Percentiles rank a stretch among this genome's conserved stretches.
Evolutionary conservation across 768 basidiomycete species (phyloP).

Genomic region (Mycena venus): DNA sequence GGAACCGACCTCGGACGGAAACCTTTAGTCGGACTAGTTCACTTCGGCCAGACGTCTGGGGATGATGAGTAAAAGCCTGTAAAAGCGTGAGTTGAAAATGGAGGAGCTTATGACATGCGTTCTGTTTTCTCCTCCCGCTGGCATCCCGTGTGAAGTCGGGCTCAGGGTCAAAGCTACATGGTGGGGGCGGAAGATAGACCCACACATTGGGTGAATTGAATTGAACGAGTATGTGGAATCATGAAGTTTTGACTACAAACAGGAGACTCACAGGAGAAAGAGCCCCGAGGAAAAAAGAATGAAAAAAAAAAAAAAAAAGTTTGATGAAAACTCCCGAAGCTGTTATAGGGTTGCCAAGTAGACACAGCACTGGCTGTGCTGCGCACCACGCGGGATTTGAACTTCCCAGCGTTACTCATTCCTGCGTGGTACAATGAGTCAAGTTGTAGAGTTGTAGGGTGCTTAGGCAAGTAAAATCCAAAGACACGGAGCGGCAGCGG

Average conservation of each 20-base stretch:
- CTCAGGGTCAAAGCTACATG: background rate
- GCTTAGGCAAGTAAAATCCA: too few relatives aligned
- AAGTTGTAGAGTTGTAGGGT: too few relatives aligned
- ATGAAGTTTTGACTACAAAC: background rate
- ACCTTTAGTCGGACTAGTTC: background rate
- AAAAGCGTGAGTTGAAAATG: slow-evolving; percentile 2
- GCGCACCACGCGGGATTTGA: too few relatives aligned
- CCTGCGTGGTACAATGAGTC: too few relatives aligned
- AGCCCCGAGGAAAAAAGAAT: background rate
- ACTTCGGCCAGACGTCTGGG: background rate
- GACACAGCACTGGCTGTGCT: too few relatives aligned
- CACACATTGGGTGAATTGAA: background rate
- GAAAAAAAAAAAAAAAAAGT: background rate
- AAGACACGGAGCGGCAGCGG: background rate
- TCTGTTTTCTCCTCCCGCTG: background rate
- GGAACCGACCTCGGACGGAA: too few relatives aligned
- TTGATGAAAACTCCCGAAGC: background rate
- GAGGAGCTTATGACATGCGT: background rate
- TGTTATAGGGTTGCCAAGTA: too few relatives aligned
- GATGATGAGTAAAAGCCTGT: background rate
- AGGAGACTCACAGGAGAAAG: background rate
- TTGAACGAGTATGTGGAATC: background rate
- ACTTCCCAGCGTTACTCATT: too few relatives aligned
- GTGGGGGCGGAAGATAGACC: too few relatives aligned
- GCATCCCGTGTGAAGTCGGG: background rate